Evolutionary conservation across 768 basidiomycete species (phyloP), one percentile per base, ranked within the genome.

Genomic region (Suillus variegatus): DNA sequence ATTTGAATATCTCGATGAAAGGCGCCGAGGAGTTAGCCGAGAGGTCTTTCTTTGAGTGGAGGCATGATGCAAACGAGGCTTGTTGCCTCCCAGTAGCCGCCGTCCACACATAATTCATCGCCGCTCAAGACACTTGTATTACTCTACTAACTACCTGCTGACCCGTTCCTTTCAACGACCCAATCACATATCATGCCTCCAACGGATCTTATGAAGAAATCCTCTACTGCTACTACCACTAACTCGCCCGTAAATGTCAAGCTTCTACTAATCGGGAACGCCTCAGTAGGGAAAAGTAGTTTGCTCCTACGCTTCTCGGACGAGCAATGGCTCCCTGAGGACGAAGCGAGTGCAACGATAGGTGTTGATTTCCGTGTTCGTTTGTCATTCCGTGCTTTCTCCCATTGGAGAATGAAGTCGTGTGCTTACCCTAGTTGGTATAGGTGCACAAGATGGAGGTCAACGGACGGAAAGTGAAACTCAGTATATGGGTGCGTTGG

Each of bases 241-340:
- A 67, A 80, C 49, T 9, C 67, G 36, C 77, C 76, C 20, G 82
- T 92, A 52, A 94, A 94, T 63, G 87, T 90, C 75, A 95, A 95
- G 78, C 83, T 95, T 2, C 84, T 95, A 10, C 82, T 95, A 40
- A 94, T 94, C 60, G 92, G 92, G 43, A 94, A 94, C 73, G 91
- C 92, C 12, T 93, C 91, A 4, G 97, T 99, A 18, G 97, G 97
- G 70, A 93, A 95, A 82, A 94, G 92, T 67, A 95, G 93, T 70
- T 81, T 99, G 16, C 77, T 99, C 4, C 81, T 99, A 10, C 86
- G 97, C n/a, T 99, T 98, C 81, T 95, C 95, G 3, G 96, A 98
- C 74, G 93, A 97, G 78, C 92, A 94, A 71, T 98, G 95, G 90
- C 80, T 98, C 22, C 89, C 93, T 8, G 92, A 94, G 75, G 95